Evolutionary conservation across 768 basidiomycete species (phyloP).

Genomic region (Mrakia blollopis): DNA sequence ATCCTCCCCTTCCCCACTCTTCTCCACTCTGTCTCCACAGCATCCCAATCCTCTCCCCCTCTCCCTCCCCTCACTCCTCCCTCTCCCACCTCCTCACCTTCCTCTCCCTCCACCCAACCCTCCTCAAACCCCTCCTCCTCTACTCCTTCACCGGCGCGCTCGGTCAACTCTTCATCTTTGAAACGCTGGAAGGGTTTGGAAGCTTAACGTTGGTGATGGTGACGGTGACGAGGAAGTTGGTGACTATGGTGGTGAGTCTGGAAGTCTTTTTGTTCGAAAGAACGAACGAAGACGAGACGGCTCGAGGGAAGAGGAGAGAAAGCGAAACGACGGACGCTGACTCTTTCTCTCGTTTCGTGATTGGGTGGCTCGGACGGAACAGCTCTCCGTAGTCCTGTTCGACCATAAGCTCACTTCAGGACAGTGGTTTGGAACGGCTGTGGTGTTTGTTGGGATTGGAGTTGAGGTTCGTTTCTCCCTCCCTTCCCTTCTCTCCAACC

Average conservation of each 20-base stretch:
- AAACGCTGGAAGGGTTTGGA: conserved; percentile 55
- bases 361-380: background rate
- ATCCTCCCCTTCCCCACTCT: background rate
- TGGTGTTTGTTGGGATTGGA: conserved; percentile 93
- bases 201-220: conserved; percentile 57
- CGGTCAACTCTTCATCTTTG: conserved; percentile 96
- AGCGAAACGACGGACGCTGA: background rate
- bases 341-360: background rate
- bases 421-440: conserved; percentile 86
- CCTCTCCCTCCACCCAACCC: conserved; percentile 68
- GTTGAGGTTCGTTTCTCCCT: conserved; percentile 56
- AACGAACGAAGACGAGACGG: background rate
- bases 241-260: conserved; percentile 71
- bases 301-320: background rate
- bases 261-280: background rate
- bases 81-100: conserved; percentile 60
- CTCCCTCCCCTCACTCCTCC: conserved; percentile 25
- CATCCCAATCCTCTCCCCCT: conserved; percentile 29
- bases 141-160: conserved; percentile 87
- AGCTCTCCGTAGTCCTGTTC: conserved; percentile 81
- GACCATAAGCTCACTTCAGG: conserved; percentile 75
- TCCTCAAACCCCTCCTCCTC: conserved; percentile 66
- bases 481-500: background rate
- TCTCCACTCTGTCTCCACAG: conserved; percentile 17
- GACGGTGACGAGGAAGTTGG: conserved; percentile 91